Conservation (phyloP, 257 asterid species). For the Penstemon newberryi region DNA sequence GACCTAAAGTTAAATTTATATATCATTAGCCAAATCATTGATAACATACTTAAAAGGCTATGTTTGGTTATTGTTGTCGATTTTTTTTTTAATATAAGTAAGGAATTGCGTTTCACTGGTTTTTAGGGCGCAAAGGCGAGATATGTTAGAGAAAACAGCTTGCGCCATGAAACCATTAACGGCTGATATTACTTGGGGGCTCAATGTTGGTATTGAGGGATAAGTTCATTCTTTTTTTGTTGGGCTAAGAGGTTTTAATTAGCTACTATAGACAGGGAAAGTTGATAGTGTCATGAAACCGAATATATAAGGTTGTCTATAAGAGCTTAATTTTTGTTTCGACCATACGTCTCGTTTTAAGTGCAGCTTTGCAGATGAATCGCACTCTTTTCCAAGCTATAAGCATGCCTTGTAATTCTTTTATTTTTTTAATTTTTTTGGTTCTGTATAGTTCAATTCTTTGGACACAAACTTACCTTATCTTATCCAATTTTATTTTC, state of each 20-base stretch:
- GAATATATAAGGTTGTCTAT: not conserved
- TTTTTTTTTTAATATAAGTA: not conserved
- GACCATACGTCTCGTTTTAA: no score
- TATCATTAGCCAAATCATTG: not conserved
- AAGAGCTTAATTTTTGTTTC: no score
- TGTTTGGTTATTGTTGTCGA: not conserved
- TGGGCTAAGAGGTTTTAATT: slow-evolving; percentile 7
- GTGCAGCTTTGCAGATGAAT: no score
- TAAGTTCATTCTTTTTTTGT: not conserved
- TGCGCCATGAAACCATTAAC: slow-evolving; percentile 40
- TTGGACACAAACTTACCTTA: no score
- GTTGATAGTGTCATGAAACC: not conserved
- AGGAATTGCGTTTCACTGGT: slow-evolving; percentile 11
- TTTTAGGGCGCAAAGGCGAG: slow-evolving; percentile 56
- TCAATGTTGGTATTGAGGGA: not conserved
- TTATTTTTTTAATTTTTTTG: not conserved
- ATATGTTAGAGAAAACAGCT: slow-evolving; percentile 43
- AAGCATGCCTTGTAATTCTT: no score
- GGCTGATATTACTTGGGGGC: not conserved
- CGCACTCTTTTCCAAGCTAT: no score
- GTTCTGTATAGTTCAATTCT: no score
- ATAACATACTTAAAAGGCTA: not conserved
- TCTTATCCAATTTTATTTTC: no score
- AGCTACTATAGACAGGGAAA: slow-evolving; percentile 15
- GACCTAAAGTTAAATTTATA: not conserved